Conservation (phyloP, 495 filamentous ascomycete genomes). For the Penicillium cosmopolitanum region DNA sequence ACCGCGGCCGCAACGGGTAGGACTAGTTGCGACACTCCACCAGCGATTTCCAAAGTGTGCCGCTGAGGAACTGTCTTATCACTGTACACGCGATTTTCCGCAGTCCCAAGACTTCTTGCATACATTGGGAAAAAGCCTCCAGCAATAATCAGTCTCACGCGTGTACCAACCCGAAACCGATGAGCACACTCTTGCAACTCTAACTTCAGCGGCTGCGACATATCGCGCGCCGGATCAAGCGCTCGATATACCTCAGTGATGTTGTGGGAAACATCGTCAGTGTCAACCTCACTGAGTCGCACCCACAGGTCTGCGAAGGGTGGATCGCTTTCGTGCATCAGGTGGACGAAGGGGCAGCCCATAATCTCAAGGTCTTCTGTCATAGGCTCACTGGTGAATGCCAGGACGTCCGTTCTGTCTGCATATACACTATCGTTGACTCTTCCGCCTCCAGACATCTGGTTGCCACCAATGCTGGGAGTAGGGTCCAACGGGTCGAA, state of each 20-base stretch:
- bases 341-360: slow-evolving; percentile 24
- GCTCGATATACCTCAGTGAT: slow-evolving; percentile 27
- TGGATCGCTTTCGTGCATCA: slow-evolving; percentile 28
- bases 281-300: slow-evolving; percentile 34
- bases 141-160: slow-evolving; percentile 21
- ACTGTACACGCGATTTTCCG: slow-evolving; percentile 19
- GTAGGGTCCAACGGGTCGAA: slow-evolving; percentile 36
- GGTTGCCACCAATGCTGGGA: slow-evolving; percentile 26
- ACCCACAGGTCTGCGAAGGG: slow-evolving; percentile 36
- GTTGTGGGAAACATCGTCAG: slow-evolving; percentile 28
- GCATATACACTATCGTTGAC: slow-evolving; percentile 30
- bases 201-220: slow-evolving; percentile 11
- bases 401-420: slow-evolving; percentile 29
- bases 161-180: slow-evolving; percentile 16
- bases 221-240: slow-evolving; percentile 22
- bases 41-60: slow-evolving; percentile 21
- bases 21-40: slow-evolving; percentile 20
- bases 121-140: slow-evolving; percentile 27
- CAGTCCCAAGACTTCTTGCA: slow-evolving; percentile 25
- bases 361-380: slow-evolving; percentile 27
- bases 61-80: slow-evolving; percentile 17
- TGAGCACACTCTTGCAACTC: slow-evolving; percentile 26
- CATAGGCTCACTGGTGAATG: slow-evolving; percentile 32
- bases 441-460: slow-evolving; percentile 20
- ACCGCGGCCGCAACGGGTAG: slow-evolving; percentile 12